These are phyloP conservation scores for Cubamyces sp. DNA, from an alignment of 768 basidiomycete genomes.

Conservation along the genomic window DNA sequence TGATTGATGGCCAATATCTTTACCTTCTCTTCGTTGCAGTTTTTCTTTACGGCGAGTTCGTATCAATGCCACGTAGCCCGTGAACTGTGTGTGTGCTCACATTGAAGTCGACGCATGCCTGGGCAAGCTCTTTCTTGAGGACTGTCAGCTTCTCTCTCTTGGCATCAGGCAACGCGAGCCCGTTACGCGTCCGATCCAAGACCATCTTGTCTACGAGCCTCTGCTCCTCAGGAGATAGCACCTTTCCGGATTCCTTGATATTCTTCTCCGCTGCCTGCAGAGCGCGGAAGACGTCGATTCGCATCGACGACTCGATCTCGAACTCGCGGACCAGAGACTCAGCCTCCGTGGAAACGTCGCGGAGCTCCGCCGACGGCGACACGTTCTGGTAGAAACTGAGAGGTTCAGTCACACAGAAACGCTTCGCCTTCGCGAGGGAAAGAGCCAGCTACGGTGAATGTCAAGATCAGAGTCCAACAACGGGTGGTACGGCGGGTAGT, in stretches of 20 bases:
- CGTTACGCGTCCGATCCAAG: conserved; percentile 78
- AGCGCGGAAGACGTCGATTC: conserved; percentile 76
- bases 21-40: conserved; percentile 88
- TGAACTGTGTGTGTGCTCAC: conserved; percentile 43
- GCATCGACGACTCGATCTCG: conserved; percentile 77
- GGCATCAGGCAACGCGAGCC: conserved; percentile 70
- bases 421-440: conserved; percentile 59
- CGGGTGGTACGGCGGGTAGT: conserved; percentile 17
- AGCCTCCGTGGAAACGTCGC: conserved; percentile 77
- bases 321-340: conserved; percentile 72
- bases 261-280: conserved; percentile 73
- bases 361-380: conserved; percentile 67
- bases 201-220: conserved; percentile 82
- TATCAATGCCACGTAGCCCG: neutral
- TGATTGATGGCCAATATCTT: neutral
- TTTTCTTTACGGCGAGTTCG: conserved; percentile 54
- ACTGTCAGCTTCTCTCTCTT: conserved; percentile 58
- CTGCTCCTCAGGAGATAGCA: conserved; percentile 65
- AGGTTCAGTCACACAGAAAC: conserved; percentile 57
- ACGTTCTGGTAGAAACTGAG: conserved; percentile 84
- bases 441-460: conserved; percentile 52
- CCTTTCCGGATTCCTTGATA: conserved; percentile 58
- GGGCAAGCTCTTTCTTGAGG: conserved; percentile 78
- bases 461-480: conserved; percentile 21
- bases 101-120: conserved; percentile 75